phyloP scores from a whole-genome alignment of 2,329 filamentous ascomycete species.

The Clarireedia homoeocarpa region DNA sequence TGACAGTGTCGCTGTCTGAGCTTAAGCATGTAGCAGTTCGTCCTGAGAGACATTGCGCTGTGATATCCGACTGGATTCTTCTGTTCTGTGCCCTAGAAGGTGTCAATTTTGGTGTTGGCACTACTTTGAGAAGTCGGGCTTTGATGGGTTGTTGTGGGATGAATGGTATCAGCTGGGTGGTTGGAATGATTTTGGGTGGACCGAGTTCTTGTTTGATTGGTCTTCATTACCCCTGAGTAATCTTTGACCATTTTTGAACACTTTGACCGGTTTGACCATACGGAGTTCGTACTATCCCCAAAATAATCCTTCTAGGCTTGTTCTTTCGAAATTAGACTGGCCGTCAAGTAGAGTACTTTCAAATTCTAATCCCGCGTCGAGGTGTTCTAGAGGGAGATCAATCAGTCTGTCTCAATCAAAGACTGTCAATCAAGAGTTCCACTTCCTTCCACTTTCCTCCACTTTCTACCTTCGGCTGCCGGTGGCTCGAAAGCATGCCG shows the following conservation, averaged over 20 bases:
- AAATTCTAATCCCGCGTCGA: constrained; percentile 1
- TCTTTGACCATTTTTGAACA: background rate
- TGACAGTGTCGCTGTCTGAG: background rate
- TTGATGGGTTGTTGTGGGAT: background rate
- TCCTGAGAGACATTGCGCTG: too few species aligned
- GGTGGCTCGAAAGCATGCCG: background rate
- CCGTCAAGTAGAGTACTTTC: background rate
- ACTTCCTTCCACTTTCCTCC: background rate
- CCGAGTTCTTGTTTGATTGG: background rate
- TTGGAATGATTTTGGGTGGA: background rate
- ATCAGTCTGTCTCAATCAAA: constrained; percentile 1
- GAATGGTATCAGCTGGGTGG: background rate
- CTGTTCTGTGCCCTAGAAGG: too few species aligned
- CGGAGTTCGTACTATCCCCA: background rate
- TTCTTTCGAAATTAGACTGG: background rate
- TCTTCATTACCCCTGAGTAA: constrained; percentile 6
- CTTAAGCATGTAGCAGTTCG: too few species aligned
- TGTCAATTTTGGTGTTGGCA: too few species aligned
- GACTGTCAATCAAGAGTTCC: background rate
- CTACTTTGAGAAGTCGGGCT: background rate
- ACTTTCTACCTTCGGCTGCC: background rate
- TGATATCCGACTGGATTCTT: too few species aligned
- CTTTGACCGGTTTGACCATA: background rate
- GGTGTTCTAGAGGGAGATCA: constrained; percentile 5
- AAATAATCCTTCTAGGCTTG: constrained; percentile 4